These are phyloP conservation scores for Erysimum cheiri DNA, from an alignment of 441 rosid genomes.

Conservation along the genomic window DNA sequence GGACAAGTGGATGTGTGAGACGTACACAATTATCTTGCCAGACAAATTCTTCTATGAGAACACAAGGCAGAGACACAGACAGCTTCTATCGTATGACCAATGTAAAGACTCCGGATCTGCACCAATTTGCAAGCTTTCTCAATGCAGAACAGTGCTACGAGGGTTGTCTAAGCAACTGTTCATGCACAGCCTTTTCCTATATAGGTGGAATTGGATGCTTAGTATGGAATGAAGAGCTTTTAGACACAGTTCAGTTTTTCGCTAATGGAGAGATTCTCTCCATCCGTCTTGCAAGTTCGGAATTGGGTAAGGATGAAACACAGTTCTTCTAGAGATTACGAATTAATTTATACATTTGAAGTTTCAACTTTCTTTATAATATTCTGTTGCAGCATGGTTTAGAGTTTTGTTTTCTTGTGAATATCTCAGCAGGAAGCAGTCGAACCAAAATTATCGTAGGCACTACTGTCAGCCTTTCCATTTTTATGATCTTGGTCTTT, in stretches of 20 bases:
- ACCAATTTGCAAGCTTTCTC: conserved; percentile 29
- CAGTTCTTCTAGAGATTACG: conserved; percentile 1
- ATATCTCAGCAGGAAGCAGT: conserved; percentile 29
- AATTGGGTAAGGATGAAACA: conserved; percentile 47
- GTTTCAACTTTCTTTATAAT: conserved; percentile 17
- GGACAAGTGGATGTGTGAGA: conserved; percentile 60
- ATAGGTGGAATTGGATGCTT: conserved; percentile 55
- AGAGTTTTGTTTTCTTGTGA: conserved; percentile 17
- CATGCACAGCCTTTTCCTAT: conserved; percentile 62
- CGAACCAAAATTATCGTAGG: conserved; percentile 20
- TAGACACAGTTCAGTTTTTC: conserved; percentile 49
- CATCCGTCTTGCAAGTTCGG: conserved; percentile 52
- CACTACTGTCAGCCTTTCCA: conserved; percentile 24
- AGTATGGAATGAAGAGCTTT: conserved; percentile 50
- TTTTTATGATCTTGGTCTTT: conserved; percentile 23
- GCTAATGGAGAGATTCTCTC: conserved; percentile 45
- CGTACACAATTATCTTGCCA: conserved; percentile 45
- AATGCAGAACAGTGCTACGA: conserved; percentile 42
- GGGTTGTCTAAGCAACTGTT: conserved; percentile 55
- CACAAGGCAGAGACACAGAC: conserved; percentile 37
- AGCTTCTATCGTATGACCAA: conserved; percentile 44
- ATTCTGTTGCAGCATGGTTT: conserved; percentile 22
- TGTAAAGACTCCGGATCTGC: conserved; percentile 53
- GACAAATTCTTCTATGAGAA: conserved; percentile 18
- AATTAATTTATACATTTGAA: neutral